Evolutionary conservation across 1,284 basidiomycete species (phyloP), one percentile per base, ranked within the genome.

Genomic region (Cryptococcus neoformans): DNA sequence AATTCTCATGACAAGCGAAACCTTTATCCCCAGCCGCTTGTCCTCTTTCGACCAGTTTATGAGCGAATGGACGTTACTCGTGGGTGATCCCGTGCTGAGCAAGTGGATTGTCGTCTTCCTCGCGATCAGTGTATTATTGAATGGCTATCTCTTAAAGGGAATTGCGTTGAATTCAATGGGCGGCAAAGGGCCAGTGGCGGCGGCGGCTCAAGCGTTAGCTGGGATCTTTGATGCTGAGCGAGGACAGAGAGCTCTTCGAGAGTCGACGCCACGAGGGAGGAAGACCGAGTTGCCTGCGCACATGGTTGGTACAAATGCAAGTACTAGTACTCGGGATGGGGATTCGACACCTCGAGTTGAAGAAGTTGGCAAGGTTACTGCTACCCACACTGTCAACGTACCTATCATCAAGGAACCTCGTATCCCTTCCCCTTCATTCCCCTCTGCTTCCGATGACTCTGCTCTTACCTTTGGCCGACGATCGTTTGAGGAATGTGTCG

Each of bases 21-120:
- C 49, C 14, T 65, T 62, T 52, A 51, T 60, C 1, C 57, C 65
- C 57, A 72, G 69, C 4, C 62, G 76, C n/a, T 72, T 79, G 65
- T 76, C 79, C 16, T 78, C 80, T 42, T 80, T 96, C 60, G 92
- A 96, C 63, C 83, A 85, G 60, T 92, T 96, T 80, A 91, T 97
- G 88, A 86, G 85, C 42, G 84, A 85, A n/a, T 98, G 94, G 95
- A 92, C 91, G 7, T 81, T 82, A n/a, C 85, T 98, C 62, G 92
- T 97, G 53, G 92, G 92, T 37, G 95, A 99, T 72, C 95, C 95
- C 0, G 85, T 98, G 54, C 80, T 99, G 65, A 88, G 86, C 70
- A 99, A 99, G 80, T 96, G 92, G 90, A 95, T 99, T 68, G 89
- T 97, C 54, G 82, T 93, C 53, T 82, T 89, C 14, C 85, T 99